Base-by-base conservation (phyloP, 352 stramenopile species). In the Phytophthora colocasiae region DNA sequence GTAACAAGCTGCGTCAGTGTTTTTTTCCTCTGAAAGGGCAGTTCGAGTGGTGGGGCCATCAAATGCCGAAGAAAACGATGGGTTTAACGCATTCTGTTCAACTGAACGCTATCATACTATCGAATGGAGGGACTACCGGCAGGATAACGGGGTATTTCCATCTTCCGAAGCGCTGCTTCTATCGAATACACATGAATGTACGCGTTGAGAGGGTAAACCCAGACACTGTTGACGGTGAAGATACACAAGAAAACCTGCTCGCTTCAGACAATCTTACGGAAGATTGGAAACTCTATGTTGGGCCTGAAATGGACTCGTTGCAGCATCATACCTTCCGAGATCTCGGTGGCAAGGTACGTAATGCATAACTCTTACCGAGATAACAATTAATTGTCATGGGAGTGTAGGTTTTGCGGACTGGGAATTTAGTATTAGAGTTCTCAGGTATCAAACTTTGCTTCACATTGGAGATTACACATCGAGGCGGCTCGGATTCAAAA, bases 21-120 rank as follows among this genome's bases (percentile, higher is more conserved):
- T 81, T 87, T 43, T 90, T 90, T 22, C 83, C 83, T 2, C 40
- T 87, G 3, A 90, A 80, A 38, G 83, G 85, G 0, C 57, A 50
- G n/a, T 60, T 94, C 19, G 73, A 89, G 17, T 94, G 85, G 85
- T 94, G 85, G 85, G 52, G 78, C 31, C 46, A 73, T 1, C 72
- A 77, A 32, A 74, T 81, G 22, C 32, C 54, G 0, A 71, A 65
- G 12, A 83, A 81, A 41, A 82, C 83, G 0, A 65, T 59, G 7
- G 75, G 74, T 3, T 56, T 93, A 4, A 53, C 22, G 2, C 69
- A 75, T 19, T 45, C 54, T 1, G 32, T 80, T 10, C 43, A 58
- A 1, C 31, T 65, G 4, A 68, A 66, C 10, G 19, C 34, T 4
- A 63, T 90, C 7, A 50, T 47, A 4, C 40, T 87, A 4, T 53